A percentile compares a stretch with the other conserved stretches of the same genome.
Evolutionary conservation across 2,329 filamentous ascomycete species (phyloP).

Genomic region (Fusarium austroafricanum): DNA sequence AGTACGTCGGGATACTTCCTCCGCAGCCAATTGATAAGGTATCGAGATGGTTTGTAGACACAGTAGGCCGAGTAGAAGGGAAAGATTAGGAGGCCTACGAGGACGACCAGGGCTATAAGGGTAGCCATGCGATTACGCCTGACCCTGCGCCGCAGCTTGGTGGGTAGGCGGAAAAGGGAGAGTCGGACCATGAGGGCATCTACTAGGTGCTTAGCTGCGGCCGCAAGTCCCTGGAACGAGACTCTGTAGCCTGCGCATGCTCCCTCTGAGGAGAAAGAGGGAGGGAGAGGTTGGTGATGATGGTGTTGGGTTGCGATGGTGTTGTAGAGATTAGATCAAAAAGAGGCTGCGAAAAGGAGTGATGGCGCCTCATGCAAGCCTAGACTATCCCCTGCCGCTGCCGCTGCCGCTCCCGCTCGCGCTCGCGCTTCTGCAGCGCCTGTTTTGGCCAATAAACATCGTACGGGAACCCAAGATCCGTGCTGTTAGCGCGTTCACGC

Average conservation of each 20-base stretch:
- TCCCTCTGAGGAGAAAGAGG: slow-evolving; percentile 23
- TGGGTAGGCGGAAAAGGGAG: slow-evolving; percentile 65
- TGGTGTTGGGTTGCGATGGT: slow-evolving; percentile 9
- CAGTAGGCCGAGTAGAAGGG: slow-evolving; percentile 67
- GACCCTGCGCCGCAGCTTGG: slow-evolving; percentile 67
- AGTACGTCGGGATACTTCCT: slow-evolving; percentile 81
- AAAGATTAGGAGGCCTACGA: slow-evolving; percentile 52
- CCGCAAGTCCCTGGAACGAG: slow-evolving; percentile 39
- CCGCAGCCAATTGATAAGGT: slow-evolving; percentile 77
- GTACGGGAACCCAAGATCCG: background rate
- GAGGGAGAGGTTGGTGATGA: slow-evolving; percentile 18
- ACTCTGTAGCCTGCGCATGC: slow-evolving; percentile 41
- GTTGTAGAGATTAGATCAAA: slow-evolving; percentile 18
- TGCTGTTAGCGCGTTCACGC: slow-evolving; percentile 2
- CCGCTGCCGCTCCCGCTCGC: too few relatives aligned
- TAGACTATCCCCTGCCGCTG: background rate
- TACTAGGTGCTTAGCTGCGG: slow-evolving; percentile 29
- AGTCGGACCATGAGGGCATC: slow-evolving; percentile 53
- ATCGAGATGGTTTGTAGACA: slow-evolving; percentile 83
- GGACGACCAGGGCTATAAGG: slow-evolving; percentile 56
- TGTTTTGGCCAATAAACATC: slow-evolving; percentile 33
- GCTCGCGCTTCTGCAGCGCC: slow-evolving; percentile 28
- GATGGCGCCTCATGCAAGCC: slow-evolving; percentile 19
- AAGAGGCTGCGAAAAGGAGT: slow-evolving; percentile 19
- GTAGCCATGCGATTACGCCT: slow-evolving; percentile 70